Conservation (phyloP, 495 filamentous ascomycete species). For the Sporormia fimetaria region DNA sequence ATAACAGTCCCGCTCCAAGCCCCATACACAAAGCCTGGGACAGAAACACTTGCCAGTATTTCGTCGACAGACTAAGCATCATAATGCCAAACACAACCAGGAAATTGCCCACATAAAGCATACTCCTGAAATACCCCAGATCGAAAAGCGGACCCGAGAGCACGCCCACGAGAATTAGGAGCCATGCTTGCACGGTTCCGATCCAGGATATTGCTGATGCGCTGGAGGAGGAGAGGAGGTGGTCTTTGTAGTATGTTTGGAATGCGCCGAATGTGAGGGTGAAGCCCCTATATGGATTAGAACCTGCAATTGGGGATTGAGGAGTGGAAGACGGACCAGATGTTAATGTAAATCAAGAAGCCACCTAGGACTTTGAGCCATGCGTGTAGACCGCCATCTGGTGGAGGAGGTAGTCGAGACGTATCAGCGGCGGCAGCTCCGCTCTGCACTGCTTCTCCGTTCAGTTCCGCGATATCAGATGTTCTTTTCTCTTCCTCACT, state of each 20-base stretch:
- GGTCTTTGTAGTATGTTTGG: conserved; percentile 28
- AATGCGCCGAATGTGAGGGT: conserved; percentile 28
- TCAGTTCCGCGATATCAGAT: not conserved
- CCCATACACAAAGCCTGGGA: conserved; percentile 24
- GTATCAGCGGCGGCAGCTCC: not conserved
- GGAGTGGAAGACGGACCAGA: conserved; percentile 5
- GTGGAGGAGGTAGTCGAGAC: conserved; percentile 9
- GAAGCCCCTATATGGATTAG: conserved; percentile 13
- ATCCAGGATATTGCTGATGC: conserved; percentile 31
- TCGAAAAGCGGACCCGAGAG: conserved; percentile 29
- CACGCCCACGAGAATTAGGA: conserved; percentile 28
- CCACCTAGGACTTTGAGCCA: conserved; percentile 25
- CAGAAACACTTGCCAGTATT: conserved; percentile 26
- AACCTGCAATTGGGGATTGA: not conserved
- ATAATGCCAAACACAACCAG: conserved; percentile 25
- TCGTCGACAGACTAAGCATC: conserved; percentile 21
- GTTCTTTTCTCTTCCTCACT: conserved; percentile 4
- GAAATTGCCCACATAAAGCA: conserved; percentile 24
- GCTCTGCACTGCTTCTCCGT: not conserved
- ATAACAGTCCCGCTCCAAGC: conserved; percentile 20
- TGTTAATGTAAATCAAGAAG: conserved; percentile 24
- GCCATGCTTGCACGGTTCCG: conserved; percentile 29
- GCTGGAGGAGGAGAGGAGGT: conserved; percentile 15
- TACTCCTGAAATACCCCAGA: conserved; percentile 27
- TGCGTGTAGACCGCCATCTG: conserved; percentile 22